Percentiles rank a stretch among this genome's conserved stretches.
Evolutionary conservation across 108 stramenopile genomes (phyloP).

Genomic region (Cyclotella kingstonii): DNA sequence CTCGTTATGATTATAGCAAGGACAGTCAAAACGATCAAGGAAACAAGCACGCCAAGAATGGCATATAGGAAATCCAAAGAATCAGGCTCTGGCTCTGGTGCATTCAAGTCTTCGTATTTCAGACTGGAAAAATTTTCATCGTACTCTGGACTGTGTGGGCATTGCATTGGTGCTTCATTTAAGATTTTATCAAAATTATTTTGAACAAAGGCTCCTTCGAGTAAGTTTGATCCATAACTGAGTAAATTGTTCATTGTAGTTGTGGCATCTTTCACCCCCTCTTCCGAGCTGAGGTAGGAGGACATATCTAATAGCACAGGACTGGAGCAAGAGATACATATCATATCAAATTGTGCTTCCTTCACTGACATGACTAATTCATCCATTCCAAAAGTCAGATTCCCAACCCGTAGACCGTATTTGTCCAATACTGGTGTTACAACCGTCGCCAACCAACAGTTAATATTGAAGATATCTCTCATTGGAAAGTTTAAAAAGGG

Average conservation of each 20-base stretch:
- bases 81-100: slow-evolving; percentile 20
- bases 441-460: slow-evolving; percentile 66
- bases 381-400: slow-evolving; percentile 34
- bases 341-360: slow-evolving; percentile 48
- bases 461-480: slow-evolving; percentile 37
- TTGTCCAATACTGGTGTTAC: slow-evolving; percentile 24
- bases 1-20: slow-evolving; percentile 24
- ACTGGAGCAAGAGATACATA: slow-evolving; percentile 64
- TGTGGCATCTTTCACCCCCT: slow-evolving; percentile 50
- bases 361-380: slow-evolving; percentile 43
- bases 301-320: slow-evolving; percentile 57
- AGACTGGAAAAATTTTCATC: slow-evolving; percentile 34
- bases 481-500: slow-evolving; percentile 54
- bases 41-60: slow-evolving; percentile 26
- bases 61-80: slow-evolving; percentile 46
- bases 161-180: slow-evolving; percentile 52
- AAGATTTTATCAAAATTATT: slow-evolving; percentile 55
- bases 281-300: slow-evolving; percentile 35
- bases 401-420: slow-evolving; percentile 21
- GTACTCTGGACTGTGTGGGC: slow-evolving; percentile 63
- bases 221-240: slow-evolving; percentile 36
- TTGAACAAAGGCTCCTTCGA: slow-evolving; percentile 59
- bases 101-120: slow-evolving; percentile 38
- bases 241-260: slow-evolving; percentile 48
- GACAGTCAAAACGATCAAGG: slow-evolving; percentile 19